Evolutionary conservation across 2,329 filamentous ascomycete genomes (phyloP).

Genomic region (Epicoccum sorghinum): DNA sequence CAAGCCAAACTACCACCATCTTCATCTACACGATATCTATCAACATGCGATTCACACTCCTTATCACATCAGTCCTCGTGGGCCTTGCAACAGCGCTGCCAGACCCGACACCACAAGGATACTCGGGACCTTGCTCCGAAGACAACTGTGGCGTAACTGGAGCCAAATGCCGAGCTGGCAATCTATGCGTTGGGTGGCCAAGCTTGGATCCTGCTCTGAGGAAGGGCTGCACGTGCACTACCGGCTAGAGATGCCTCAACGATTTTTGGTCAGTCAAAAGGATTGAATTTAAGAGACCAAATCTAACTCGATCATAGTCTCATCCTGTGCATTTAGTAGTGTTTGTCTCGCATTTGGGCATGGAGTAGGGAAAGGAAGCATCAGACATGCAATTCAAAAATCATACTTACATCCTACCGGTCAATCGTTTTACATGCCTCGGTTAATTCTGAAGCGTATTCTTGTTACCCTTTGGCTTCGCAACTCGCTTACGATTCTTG

Average conservation of each 20-base stretch:
- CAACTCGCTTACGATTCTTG: too few species aligned
- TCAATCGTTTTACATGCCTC: too few species aligned
- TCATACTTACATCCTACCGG: too few species aligned
- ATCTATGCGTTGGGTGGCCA: constrained; percentile 11
- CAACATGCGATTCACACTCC: constrained; percentile 11
- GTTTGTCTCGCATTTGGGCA: too few species aligned
- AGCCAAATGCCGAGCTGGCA: neutral
- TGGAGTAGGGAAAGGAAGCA: too few species aligned
- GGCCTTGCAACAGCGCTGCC: constrained; percentile 18
- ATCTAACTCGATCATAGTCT: neutral
- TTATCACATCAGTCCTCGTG: constrained; percentile 3
- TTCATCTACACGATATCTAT: neutral
- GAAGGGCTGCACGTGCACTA: constrained; percentile 17
- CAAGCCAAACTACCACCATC: neutral
- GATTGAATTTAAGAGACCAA: neutral
- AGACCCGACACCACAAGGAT: constrained; percentile 25
- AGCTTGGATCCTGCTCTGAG: constrained; percentile 14
- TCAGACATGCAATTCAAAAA: too few species aligned
- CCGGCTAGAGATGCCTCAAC: neutral
- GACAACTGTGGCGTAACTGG: constrained; percentile 11
- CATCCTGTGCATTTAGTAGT: too few species aligned
- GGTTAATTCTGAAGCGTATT: too few species aligned
- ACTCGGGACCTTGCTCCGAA: constrained; percentile 17
- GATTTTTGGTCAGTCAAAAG: neutral
- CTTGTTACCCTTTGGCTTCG: too few species aligned